Percentiles rank a stretch among this genome's conserved stretches.
phyloP scores from a whole-genome alignment of 306 rosid genomes.

The Cotoneaster glaucophyllus region DNA sequence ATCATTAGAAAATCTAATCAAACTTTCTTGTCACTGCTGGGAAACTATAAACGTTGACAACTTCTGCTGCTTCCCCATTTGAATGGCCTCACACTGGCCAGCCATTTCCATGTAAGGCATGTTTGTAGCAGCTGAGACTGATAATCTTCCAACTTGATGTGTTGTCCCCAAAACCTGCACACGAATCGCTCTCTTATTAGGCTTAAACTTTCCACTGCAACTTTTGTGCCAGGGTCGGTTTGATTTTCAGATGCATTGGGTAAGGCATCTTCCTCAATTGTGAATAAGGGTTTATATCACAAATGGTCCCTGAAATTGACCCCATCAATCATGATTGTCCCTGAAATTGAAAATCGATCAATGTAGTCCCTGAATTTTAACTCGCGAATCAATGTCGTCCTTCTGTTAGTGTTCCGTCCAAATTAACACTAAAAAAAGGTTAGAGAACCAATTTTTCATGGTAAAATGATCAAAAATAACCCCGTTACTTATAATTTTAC shows the following conservation, averaged over 20 bases:
- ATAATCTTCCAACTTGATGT: constrained; percentile 62
- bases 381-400: no score
- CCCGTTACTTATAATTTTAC: no score
- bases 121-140: constrained; percentile 47
- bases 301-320: no score
- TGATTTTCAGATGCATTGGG: constrained; percentile 33
- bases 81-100: constrained; percentile 69
- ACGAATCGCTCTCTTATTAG: constrained; percentile 16
- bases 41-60: constrained; percentile 47
- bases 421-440: no score
- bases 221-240: constrained; percentile 19
- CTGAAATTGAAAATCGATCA: no score
- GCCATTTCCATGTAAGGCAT: constrained; percentile 87
- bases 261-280: constrained; percentile 41
- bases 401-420: no score
- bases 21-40: constrained; percentile 28
- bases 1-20: constrained; percentile 24
- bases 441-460: no score
- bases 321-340: no score
- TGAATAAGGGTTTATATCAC: constrained; percentile 57
- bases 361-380: no score
- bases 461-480: no score
- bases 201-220: constrained; percentile 28
- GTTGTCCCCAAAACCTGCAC: constrained; percentile 59
- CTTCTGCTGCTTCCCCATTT: constrained; percentile 64